Conservation (phyloP, 257 asterid species). For the Solanum chaucha region DNA sequence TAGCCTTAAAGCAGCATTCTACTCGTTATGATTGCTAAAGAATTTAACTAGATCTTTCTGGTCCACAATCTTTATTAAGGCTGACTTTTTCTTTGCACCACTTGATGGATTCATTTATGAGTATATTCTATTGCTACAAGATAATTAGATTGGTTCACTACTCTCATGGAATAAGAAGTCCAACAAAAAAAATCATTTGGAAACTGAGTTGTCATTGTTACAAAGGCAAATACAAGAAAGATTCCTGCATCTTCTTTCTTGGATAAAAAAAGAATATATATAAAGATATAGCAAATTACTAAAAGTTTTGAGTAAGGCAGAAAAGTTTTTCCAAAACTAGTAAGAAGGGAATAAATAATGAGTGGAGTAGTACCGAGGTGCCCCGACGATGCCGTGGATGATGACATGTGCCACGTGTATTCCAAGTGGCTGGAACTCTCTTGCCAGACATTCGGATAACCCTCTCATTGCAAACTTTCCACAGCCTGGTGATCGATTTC, state of each 20-base stretch:
- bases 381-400: slow-evolving; percentile 60
- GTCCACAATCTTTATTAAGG: neutral
- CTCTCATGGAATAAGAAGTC: too few species aligned
- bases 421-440: slow-evolving; percentile 68
- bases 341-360: neutral
- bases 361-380: slow-evolving; percentile 27
- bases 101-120: neutral
- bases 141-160: neutral
- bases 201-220: neutral
- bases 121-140: neutral
- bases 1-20: neutral
- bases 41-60: neutral
- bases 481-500: slow-evolving; percentile 32
- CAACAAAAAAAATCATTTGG: neutral
- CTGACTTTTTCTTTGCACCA: neutral
- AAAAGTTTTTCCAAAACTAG: neutral
- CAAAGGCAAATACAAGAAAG: neutral
- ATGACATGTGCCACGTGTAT: slow-evolving; percentile 82
- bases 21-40: neutral
- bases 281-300: too few species aligned
- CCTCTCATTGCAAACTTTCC: slow-evolving; percentile 82
- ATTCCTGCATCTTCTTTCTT: neutral
- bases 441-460: slow-evolving; percentile 66
- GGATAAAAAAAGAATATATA: neutral
- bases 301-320: neutral